phyloP scores from a whole-genome alignment of 768 basidiomycete genomes.

The Suillus ampliporus region DNA sequence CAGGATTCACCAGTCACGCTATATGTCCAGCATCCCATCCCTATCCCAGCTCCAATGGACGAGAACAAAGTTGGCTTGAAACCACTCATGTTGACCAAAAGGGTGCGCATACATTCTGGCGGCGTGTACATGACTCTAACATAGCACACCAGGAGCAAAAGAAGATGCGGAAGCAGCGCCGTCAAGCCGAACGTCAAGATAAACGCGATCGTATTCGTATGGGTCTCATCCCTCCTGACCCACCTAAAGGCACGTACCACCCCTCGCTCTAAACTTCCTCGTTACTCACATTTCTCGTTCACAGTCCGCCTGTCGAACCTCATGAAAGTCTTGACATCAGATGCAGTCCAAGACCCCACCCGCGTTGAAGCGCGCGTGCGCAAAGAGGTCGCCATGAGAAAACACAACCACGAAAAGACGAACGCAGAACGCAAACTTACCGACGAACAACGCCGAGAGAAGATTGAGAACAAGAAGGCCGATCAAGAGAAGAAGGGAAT shows the following conservation, averaged over 20 bases:
- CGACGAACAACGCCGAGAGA: constrained; percentile 87
- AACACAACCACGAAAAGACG: constrained; percentile 90
- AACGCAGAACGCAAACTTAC: constrained; percentile 92
- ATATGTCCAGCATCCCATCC: constrained; percentile 97
- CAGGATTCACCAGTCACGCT: constrained; percentile 80
- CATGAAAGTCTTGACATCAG: constrained; percentile 97
- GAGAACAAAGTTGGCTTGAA: constrained; percentile 81
- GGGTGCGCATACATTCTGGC: constrained; percentile 43
- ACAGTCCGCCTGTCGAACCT: constrained; percentile 74
- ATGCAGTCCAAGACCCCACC: constrained; percentile 97
- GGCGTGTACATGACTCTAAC: constrained; percentile 24
- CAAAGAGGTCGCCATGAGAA: constrained; percentile 89
- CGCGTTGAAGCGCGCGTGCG: constrained; percentile 95
- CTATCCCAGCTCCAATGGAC: constrained; percentile 89
- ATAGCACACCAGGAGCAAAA: constrained; percentile 74
- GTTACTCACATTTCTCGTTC: background rate
- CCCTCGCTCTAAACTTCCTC: no score
- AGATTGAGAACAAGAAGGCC: constrained; percentile 81
- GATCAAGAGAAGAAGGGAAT: constrained; percentile 89
- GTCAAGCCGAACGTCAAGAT: constrained; percentile 90
- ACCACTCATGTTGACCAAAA: constrained; percentile 91
- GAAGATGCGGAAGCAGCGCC: constrained; percentile 92
- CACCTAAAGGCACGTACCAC: constrained; percentile 78
- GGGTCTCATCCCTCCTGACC: constrained; percentile 94
- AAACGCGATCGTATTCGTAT: constrained; percentile 94